Evolutionary conservation across 1,284 basidiomycete genomes (phyloP), one percentile per base, ranked within the genome.

Genomic region (Ceratobasidium sp.): DNA sequence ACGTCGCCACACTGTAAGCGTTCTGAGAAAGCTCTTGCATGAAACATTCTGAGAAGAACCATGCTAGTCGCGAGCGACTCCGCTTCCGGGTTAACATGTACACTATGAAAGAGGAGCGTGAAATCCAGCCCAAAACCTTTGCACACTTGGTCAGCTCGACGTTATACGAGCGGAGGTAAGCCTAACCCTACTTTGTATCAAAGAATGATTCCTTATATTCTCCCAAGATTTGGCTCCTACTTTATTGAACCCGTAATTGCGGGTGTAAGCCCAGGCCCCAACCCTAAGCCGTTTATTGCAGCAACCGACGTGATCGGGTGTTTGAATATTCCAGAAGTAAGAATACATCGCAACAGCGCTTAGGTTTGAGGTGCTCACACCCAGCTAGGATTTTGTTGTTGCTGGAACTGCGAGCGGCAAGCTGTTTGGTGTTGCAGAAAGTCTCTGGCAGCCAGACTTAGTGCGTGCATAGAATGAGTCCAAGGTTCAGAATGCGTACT

Each of bases 11-110:
- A 75, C 83, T 99, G 90, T 94, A 79, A 79, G 92, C 78, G 18
- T 4, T 21, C 18, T n/a, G n/a, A n/a, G 8, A n/a, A 1, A 28
- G 8, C 28, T 14, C 34, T 46, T 14, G 14, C 48, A 46, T 21
- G 16, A 39, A 79, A 48, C 48, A 67, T 57, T 67, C 28, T 26
- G 30, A 12, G 53, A 8, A 23, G 67, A 18, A 14, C n/a, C 3
- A 6, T 30, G 16, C 16, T 76, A 96, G 94, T 76, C 90, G 89
- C 76, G 94, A 98, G 81, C 88, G 89, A 70, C 91, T 98, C 78
- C 89, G 97, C 72, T 97, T 93, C 83, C 88, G 96, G 74, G 91
- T 97, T 73, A 99, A 99, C 85, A 97, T 99, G 94, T 99, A 98
- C 84, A 93, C 94, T 60, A 98, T 99, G 88, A 99, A 99, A 84